Base-by-base conservation (phyloP, 768 basidiomycete genomes). In the Russula ochroleuca region DNA sequence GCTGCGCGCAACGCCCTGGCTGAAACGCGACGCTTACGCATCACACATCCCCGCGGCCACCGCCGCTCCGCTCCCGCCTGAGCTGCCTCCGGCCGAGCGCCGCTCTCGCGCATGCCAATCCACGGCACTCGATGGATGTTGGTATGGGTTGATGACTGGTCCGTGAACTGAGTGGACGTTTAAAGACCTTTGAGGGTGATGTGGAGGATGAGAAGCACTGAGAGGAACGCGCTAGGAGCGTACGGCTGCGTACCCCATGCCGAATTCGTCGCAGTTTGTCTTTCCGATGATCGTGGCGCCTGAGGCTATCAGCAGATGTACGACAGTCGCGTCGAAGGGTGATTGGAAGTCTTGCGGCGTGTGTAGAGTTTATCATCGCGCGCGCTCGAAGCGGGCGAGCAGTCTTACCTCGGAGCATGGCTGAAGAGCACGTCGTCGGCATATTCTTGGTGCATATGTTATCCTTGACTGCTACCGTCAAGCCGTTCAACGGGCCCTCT, bases 251-350 rank as follows among this genome's bases (percentile, higher is more conserved):
- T 62, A 94, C 88, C 96, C 96, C 96, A 98, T 98, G 1, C 96
- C 96, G 74, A 98, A 98, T 75, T 98, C 95, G 72, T 99, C 96
- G 73, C 93, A 92, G 71, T 96, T 95, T 0, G 94, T 87, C 75
- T 97, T 97, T 1, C 94, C 96, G 2, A 89, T 70, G 13, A 98
- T 80, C 19, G 83, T 74, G 0, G 87, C 93, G 0, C 93, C 94
- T 0, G 78, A 76, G 0, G 77, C 65, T 1, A 79, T 78, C 2
- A 98, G 74, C 11, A 86, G 75, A 5, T 75, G 64, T 0, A 97
- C 90, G 7, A 89, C 90, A 0, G 93, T 96, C 54, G 96, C 92
- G 72, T 93, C 89, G 71, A 89, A 93, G 0, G 92, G 92, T 0
- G 95, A 85, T 0, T 69, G 73, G 70, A 90, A 97, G 43, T 81